phyloP scores from a whole-genome alignment of 257 asterid genomes.

The Scutellaria barbata region DNA sequence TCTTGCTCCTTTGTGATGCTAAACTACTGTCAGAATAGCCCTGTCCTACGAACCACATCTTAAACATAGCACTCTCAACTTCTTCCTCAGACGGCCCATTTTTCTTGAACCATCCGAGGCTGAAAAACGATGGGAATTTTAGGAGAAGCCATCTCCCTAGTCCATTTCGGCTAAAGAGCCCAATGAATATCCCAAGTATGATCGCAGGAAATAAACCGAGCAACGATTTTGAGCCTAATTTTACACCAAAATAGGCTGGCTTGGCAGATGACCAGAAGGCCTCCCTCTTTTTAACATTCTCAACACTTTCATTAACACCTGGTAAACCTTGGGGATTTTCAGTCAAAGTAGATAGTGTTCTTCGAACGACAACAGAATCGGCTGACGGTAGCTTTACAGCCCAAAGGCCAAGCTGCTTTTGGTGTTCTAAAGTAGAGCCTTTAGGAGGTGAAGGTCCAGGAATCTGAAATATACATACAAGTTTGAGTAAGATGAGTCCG shows the following conservation, averaged over 20 bases:
- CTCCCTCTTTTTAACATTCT: conserved; percentile 56
- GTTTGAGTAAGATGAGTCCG: too few species aligned
- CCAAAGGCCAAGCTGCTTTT: conserved; percentile 70
- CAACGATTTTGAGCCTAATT: conserved; percentile 60
- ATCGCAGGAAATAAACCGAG: conserved; percentile 59
- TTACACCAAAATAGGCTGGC: conserved; percentile 85
- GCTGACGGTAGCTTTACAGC: conserved; percentile 83
- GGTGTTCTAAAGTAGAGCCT: conserved; percentile 65
- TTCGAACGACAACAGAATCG: conserved; percentile 73
- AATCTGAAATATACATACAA: conserved; percentile 53
- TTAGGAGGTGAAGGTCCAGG: conserved; percentile 75
- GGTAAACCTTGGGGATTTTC: conserved; percentile 70
- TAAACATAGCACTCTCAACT: too few species aligned
- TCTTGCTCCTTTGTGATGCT: conserved; percentile 48
- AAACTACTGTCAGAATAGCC: conserved; percentile 64
- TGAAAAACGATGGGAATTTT: conserved; percentile 67
- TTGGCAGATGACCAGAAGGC: conserved; percentile 72
- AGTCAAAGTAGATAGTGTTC: conserved; percentile 59
- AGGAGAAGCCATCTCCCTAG: conserved; percentile 74
- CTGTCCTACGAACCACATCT: conserved; percentile 40
- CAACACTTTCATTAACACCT: conserved; percentile 57
- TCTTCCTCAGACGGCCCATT: too few species aligned
- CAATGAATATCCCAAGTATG: conserved; percentile 60
- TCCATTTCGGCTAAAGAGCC: conserved; percentile 52
- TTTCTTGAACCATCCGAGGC: conserved; percentile 46